Percentiles rank a stretch among this genome's conserved stretches.
Conservation (phyloP, 306 rosid genomes). For the Mucuna pruriens region DNA sequence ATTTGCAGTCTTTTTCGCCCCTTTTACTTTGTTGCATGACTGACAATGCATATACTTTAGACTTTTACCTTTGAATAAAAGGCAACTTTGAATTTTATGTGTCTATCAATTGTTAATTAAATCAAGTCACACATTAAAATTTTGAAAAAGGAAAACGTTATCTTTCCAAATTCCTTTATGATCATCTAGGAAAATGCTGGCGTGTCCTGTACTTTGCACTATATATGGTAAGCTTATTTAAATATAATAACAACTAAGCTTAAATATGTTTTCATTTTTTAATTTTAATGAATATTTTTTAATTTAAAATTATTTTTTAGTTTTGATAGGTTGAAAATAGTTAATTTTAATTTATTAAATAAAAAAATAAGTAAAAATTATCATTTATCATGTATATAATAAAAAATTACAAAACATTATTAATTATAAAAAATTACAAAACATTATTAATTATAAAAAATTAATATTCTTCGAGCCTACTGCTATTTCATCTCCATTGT, state of each 20-base stretch:
- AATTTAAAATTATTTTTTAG: no score
- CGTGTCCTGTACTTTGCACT: not conserved
- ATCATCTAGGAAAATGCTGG: not conserved
- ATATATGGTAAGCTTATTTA: not conserved
- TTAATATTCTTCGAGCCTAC: no score
- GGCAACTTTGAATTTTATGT: constrained; percentile 30
- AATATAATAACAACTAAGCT: no score
- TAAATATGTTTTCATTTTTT: no score
- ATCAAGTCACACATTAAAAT: not conserved
- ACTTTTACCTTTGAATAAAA: constrained; percentile 33
- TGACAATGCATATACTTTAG: constrained; percentile 24
- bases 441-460: no score
- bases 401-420: no score
- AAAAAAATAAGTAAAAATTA: no score
- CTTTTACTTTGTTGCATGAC: constrained; percentile 21
- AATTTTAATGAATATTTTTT: no score
- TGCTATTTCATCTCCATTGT: not conserved
- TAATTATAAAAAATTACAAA: no score
- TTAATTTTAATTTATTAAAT: no score
- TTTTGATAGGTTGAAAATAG: no score
- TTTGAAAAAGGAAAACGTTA: not conserved
- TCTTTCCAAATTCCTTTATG: not conserved
- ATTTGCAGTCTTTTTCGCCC: not conserved
- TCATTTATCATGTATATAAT: no score
- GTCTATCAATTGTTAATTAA: not conserved